These are phyloP conservation scores for Fraxinus angustifolia DNA, from an alignment of 305 asterid genomes.

Conservation along the genomic window DNA sequence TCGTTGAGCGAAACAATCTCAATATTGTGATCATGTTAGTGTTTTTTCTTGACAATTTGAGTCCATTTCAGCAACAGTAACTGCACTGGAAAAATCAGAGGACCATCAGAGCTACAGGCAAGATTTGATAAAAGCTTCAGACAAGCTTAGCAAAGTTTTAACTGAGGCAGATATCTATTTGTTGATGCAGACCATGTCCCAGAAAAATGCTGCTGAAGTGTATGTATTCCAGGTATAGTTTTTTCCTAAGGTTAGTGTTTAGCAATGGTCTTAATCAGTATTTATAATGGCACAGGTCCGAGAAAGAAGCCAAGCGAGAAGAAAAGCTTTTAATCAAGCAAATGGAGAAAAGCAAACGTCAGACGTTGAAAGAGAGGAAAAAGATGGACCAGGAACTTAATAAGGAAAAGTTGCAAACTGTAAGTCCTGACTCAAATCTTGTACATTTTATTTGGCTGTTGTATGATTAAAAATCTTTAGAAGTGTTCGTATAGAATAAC, in stretches of 20 bases:
- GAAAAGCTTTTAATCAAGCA: slow-evolving; percentile 58
- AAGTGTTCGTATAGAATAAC: neutral
- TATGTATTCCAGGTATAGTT: slow-evolving; percentile 37
- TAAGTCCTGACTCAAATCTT: slow-evolving; percentile 31
- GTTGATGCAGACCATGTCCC: slow-evolving; percentile 44
- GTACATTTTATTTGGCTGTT: neutral
- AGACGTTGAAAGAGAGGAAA: slow-evolving; percentile 72
- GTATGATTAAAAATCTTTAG: neutral
- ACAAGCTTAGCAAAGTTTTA: slow-evolving; percentile 59
- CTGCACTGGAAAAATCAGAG: slow-evolving; percentile 51
- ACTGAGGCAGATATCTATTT: slow-evolving; percentile 65
- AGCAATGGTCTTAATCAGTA: slow-evolving; percentile 22
- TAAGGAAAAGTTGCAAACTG: slow-evolving; percentile 69
- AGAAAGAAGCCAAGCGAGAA: slow-evolving; percentile 58
- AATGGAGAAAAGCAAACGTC: slow-evolving; percentile 70
- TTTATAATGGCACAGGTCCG: slow-evolving; percentile 57
- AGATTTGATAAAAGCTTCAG: slow-evolving; percentile 66
- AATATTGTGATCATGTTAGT: neutral
- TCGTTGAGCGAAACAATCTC: neutral
- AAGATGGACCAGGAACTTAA: slow-evolving; percentile 62
- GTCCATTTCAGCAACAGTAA: slow-evolving; percentile 55
- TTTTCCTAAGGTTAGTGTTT: slow-evolving; percentile 15
- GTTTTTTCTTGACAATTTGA: slow-evolving; percentile 16
- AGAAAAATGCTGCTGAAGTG: slow-evolving; percentile 57
- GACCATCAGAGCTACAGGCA: slow-evolving; percentile 37